Base-by-base conservation (phyloP, 192 early-diverging fungal species). In the Umbelopsis sp. region DNA sequence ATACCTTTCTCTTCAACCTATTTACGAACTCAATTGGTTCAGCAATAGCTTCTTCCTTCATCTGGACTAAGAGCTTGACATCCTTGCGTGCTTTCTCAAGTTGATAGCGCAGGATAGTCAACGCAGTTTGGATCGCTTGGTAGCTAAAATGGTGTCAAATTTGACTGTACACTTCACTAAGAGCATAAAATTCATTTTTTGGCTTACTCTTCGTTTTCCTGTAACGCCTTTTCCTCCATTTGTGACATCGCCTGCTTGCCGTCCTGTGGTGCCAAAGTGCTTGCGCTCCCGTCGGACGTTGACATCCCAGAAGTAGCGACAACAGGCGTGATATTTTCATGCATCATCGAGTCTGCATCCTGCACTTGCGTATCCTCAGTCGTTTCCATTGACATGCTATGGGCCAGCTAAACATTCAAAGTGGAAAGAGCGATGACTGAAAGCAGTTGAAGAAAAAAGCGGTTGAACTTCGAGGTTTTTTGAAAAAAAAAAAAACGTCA, bases 1-100 rank as follows among this genome's bases (percentile, higher is more conserved):
- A 45, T 78, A 80, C 81, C 76, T 79, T 83, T 35, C 22, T 66
- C 66, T 78, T 78, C 16, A 83, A 15, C 61, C 78, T 68, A 18
- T 55, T 33, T 44, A 85, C 58, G 70, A 82, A 85, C 18, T 77
- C 74, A 51, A 80, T 73, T 11, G 84, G 84, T 27, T 82, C 81
- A 1, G 69, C 49, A 20, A 82, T 50, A 21, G 82, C 80, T 41
- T 75, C 75, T 47, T 81, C 67, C 53, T 85, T 85, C 13, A 85
- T 47, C 13, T 52, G 66, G 45, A 75, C 69, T n/a, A 85, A 49
- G 12, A 69, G 50, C 48, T 75, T 48, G 11, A 85, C 33, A 65
- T 83, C 81, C 48, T 83, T 72, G 5, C 71, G 78, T 2, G 80
- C 81, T 67, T 80, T 80, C 23, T 73, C 70, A 4, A 85, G 64